Conservation (phyloP, 2,329 filamentous ascomycete species). For the Penicillium griseofulvum region DNA sequence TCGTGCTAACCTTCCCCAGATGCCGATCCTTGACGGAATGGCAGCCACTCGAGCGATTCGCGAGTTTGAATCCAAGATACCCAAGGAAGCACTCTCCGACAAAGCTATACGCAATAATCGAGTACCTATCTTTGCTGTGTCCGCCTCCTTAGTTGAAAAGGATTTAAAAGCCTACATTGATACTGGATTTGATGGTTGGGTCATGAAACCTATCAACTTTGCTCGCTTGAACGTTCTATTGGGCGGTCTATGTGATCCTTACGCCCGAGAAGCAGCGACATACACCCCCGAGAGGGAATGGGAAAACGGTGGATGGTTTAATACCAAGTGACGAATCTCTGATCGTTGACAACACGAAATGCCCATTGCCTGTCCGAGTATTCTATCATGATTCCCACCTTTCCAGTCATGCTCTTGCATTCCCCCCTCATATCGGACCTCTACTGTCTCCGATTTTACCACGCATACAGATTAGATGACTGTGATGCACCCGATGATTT, state of each 20-base stretch:
- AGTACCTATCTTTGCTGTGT: constrained; percentile 83
- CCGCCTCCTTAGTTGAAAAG: constrained; percentile 74
- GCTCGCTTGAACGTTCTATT: constrained; percentile 59
- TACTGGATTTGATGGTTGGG: constrained; percentile 86
- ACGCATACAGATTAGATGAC: no score
- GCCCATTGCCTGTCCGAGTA: background rate
- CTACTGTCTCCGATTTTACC: background rate
- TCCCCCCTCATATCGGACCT: background rate
- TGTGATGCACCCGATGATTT: background rate
- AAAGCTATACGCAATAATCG: constrained; percentile 62
- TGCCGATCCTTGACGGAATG: constrained; percentile 94
- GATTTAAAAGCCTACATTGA: constrained; percentile 68
- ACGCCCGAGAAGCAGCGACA: constrained; percentile 59
- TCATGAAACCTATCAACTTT: constrained; percentile 85
- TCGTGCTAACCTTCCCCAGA: constrained; percentile 51
- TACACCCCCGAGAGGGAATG: constrained; percentile 68
- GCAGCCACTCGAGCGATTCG: constrained; percentile 81
- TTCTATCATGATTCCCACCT: background rate
- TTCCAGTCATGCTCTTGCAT: background rate
- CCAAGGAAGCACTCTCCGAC: constrained; percentile 51
- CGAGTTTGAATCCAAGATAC: constrained; percentile 61
- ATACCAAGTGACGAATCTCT: constrained; percentile 21
- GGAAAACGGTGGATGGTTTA: constrained; percentile 87
- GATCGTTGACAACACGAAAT: background rate
- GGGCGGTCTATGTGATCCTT: constrained; percentile 62